Evolutionary conservation across 2,329 filamentous ascomycete genomes (phyloP).

Genomic region (Penicillium sp.): DNA sequence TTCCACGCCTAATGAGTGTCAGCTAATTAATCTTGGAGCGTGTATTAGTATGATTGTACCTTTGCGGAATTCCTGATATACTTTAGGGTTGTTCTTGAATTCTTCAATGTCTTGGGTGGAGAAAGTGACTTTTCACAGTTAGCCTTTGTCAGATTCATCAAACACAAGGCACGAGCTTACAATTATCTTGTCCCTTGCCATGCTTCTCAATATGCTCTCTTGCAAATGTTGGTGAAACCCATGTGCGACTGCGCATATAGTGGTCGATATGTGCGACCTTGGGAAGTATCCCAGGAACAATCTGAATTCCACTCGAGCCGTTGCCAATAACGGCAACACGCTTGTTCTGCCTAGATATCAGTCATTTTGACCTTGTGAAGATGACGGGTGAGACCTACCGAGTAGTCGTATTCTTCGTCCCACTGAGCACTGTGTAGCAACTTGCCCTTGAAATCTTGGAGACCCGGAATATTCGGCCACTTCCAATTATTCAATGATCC

Average conservation of each 20-base stretch:
- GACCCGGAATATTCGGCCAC: constrained; percentile 53
- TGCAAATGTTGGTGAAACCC: constrained; percentile 36
- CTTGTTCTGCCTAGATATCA: constrained; percentile 29
- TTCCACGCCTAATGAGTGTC: constrained; percentile 32
- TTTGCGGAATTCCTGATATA: constrained; percentile 41
- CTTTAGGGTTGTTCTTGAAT: constrained; percentile 36
- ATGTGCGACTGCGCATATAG: constrained; percentile 39
- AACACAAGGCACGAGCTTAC: constrained; percentile 16
- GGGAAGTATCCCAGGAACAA: constrained; percentile 42
- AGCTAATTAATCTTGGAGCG: background rate
- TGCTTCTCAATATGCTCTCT: constrained; percentile 33
- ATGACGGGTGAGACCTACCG: constrained; percentile 17
- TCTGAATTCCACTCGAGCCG: constrained; percentile 48
- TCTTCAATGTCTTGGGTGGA: constrained; percentile 35
- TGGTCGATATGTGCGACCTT: constrained; percentile 47
- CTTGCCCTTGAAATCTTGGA: constrained; percentile 52
- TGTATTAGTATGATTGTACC: constrained; percentile 16
- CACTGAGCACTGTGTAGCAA: constrained; percentile 51
- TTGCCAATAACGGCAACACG: constrained; percentile 43
- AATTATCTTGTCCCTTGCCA: constrained; percentile 32
- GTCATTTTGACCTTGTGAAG: background rate
- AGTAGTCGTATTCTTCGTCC: constrained; percentile 43
- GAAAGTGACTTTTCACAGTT: constrained; percentile 30
- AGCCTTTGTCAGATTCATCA: background rate
- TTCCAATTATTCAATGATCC: constrained; percentile 49